Conservation (phyloP, 176 grass and related monocot genomes). For the Miscanthus lutarioriparius region DNA sequence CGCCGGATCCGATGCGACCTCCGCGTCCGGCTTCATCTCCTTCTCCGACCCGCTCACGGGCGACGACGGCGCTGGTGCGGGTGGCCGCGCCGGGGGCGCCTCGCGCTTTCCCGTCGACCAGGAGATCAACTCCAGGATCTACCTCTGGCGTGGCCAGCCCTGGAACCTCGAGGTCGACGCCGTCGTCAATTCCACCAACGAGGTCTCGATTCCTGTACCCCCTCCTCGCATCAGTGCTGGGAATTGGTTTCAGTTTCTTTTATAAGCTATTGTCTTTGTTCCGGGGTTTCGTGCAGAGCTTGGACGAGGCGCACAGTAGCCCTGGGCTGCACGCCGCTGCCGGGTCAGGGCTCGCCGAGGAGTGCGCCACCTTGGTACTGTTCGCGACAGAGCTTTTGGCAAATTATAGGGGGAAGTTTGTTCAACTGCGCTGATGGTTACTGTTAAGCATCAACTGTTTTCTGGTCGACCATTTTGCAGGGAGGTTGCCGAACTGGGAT, state of each 20-base stretch:
- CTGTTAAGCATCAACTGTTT: conserved; percentile 25
- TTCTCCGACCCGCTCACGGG: conserved; percentile 68
- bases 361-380: conserved; percentile 91
- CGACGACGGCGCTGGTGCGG: conserved; percentile 33
- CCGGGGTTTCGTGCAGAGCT: conserved; percentile 47
- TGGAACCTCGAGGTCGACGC: conserved; percentile 96
- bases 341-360: conserved; percentile 73
- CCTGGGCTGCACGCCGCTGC: conserved; percentile 81
- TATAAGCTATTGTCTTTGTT: background rate
- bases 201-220: conserved; percentile 44
- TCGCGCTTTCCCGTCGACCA: conserved; percentile 83
- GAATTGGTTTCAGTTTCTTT: background rate
- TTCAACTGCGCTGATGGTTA: too few species aligned
- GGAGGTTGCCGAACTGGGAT: conserved; percentile 94
- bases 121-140: conserved; percentile 91
- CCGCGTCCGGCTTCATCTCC: conserved; percentile 38
- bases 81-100: conserved; percentile 2
- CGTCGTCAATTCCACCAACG: conserved; percentile 96
- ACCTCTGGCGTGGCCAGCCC: conserved; percentile 83
- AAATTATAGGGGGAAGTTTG: conserved; percentile 18
- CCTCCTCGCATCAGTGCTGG: background rate
- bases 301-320: conserved; percentile 94
- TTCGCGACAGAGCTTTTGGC: background rate
- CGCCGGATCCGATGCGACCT: conserved; percentile 31
- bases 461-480: conserved; percentile 39